Base-by-base conservation (phyloP, 352 stramenopile genomes). In the Albugo laibachii region DNA sequence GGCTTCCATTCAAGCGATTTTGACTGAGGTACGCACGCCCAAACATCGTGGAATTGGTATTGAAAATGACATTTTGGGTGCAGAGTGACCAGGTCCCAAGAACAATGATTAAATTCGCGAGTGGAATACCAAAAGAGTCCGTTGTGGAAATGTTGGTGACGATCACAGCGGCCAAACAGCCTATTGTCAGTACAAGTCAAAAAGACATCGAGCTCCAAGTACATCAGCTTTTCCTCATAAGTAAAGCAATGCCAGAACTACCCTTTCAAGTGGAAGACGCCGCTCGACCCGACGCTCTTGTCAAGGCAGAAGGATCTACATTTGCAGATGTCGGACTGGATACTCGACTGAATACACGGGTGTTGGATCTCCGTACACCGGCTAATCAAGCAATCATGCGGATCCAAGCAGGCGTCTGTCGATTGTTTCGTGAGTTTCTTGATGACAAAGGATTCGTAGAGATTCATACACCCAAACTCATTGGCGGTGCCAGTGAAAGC, bases 391-490 rank as follows among this genome's bases (percentile, higher is more conserved):
- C 88, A 34, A 99, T 99, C 54, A 97, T 99, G 72, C 75, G 93
- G 48, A 94, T 99, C 50, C 91, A 98, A 67, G 91, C 79, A 5
- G 93, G 83, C 56, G 92, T 99, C 14, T 93, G 93, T 51, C 82
- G 86, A 48, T 69, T 98, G 38, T 99, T 99, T 69, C 85, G 95
- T 42, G 87, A 98, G 59, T 98, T 93, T 63, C 79, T 99, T 5
- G 63, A 95, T 21, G 60, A 69, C 41, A 77, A 94, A 50, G 80
- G 92, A 52, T 99, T 99, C 61, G 72, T 98, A 18, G 96, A 99
- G 69, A 97, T 99, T 65, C 95, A 99, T 68, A 97, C 94, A 41
- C 96, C 96, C 13, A 99, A 99, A 68, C 66, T 99, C 15, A 83
- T 98, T 49, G 93, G 80, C 18, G 96, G 96, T 42, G 88, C 94